A percentile compares a stretch with the other conserved stretches of the same genome.
Conservation (phyloP, 495 filamentous ascomycete genomes). For the Aspergillus baeticus region DNA sequence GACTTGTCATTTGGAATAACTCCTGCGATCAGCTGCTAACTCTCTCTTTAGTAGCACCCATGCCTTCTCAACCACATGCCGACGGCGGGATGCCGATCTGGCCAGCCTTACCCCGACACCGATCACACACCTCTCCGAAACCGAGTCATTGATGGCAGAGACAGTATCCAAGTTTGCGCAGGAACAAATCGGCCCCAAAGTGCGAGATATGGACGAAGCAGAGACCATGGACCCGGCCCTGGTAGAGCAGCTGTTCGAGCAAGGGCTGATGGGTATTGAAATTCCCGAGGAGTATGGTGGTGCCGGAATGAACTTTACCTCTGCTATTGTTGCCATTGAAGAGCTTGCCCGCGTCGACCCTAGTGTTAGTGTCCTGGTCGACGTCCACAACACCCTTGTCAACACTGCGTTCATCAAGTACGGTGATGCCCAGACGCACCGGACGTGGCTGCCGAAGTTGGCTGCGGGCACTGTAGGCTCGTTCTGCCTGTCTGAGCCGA, state of each 20-base stretch:
- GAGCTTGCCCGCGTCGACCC: slow-evolving; percentile 94
- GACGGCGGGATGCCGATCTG: slow-evolving; percentile 61
- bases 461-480: slow-evolving; percentile 90
- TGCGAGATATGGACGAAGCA: slow-evolving; percentile 96
- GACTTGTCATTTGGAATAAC: background rate
- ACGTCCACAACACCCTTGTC: slow-evolving; percentile 97
- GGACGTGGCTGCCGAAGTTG: slow-evolving; percentile 81
- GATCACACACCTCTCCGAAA: slow-evolving; percentile 90
- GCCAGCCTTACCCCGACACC: slow-evolving; percentile 79
- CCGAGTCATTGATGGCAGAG: slow-evolving; percentile 84
- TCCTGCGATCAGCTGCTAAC: background rate
- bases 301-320: slow-evolving; percentile 97
- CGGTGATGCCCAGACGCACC: slow-evolving; percentile 70
- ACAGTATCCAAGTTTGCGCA: slow-evolving; percentile 86
- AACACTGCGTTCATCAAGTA: slow-evolving; percentile 92
- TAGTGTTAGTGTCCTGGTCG: slow-evolving; percentile 87
- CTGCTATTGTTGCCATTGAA: slow-evolving; percentile 94
- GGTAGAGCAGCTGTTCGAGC: slow-evolving; percentile 93
- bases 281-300: slow-evolving; percentile 97
- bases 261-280: slow-evolving; percentile 96
- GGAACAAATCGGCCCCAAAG: slow-evolving; percentile 86
- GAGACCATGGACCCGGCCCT: slow-evolving; percentile 88
- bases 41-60: slow-evolving; percentile 47
- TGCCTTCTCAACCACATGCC: slow-evolving; percentile 69
- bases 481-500: slow-evolving; percentile 95